A percentile compares a stretch with the other conserved stretches of the same genome.
Conservation (phyloP, 768 basidiomycete species). For the Podaxis rugospora region DNA sequence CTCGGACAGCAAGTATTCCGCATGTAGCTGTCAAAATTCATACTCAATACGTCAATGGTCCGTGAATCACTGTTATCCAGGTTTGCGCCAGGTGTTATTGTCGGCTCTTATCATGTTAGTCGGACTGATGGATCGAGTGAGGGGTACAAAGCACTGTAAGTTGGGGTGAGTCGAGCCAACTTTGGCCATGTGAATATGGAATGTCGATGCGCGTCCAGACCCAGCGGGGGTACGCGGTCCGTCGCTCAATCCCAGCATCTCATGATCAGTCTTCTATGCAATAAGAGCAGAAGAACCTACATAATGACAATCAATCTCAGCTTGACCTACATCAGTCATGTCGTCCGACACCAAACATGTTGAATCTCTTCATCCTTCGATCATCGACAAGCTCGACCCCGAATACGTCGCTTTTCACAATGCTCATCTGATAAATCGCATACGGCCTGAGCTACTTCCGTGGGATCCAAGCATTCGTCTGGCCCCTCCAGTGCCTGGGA, state of each 20-base stretch:
- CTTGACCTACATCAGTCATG: background rate
- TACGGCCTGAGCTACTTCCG: slow-evolving; percentile 50
- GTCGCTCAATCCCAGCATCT: background rate
- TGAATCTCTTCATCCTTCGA: slow-evolving; percentile 61
- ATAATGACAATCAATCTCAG: background rate
- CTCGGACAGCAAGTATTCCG: no score
- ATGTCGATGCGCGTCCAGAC: no score
- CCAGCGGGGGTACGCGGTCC: no score
- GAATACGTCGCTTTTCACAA: slow-evolving; percentile 67
- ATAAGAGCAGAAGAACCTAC: background rate
- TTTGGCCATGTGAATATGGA: no score
- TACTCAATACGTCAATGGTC: no score
- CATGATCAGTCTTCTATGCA: background rate
- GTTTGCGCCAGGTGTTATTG: no score
- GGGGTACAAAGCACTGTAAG: no score
- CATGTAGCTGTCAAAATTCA: no score
- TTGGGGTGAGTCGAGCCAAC: no score
- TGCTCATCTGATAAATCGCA: slow-evolving; percentile 36
- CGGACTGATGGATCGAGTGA: no score
- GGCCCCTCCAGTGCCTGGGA: slow-evolving; percentile 48
- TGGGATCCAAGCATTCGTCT: slow-evolving; percentile 60
- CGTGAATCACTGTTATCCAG: no score
- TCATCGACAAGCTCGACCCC: slow-evolving; percentile 55
- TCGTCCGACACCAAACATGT: background rate
- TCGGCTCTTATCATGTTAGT: no score